phyloP scores from a whole-genome alignment of 208 protist species.

The Angomonas deanei region DNA sequence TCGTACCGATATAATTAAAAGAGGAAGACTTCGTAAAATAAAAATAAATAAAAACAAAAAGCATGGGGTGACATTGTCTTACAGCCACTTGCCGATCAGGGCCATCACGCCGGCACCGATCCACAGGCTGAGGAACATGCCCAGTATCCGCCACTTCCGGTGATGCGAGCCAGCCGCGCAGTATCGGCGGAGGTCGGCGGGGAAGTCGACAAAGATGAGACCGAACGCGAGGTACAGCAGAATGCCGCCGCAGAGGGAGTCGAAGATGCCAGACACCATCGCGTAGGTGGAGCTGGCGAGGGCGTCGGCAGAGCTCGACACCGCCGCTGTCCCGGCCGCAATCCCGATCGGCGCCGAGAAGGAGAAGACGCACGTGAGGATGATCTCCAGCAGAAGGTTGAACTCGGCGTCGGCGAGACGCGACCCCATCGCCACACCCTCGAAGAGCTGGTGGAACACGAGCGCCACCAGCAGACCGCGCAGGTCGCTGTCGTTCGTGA shows the following conservation, averaged over 20 bases:
- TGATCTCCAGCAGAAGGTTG: conserved; percentile 22
- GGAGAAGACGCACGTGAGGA: conserved; percentile 37
- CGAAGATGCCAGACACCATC: conserved; percentile 30
- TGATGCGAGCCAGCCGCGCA: conserved; percentile 9
- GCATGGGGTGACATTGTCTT: neutral
- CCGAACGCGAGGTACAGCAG: conserved; percentile 67
- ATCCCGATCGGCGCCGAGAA: conserved; percentile 43
- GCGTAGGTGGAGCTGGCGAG: conserved; percentile 24
- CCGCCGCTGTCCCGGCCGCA: conserved; percentile 20
- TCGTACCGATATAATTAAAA: neutral
- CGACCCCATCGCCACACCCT: conserved; percentile 51
- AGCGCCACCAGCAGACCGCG: conserved; percentile 41
- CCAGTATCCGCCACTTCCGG: conserved; percentile 15
- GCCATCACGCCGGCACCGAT: conserved; percentile 10
- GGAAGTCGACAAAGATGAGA: conserved; percentile 57
- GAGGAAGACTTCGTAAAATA: neutral
- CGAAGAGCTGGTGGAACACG: conserved; percentile 67
- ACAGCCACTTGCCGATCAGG: conserved; percentile 14
- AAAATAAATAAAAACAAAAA: conserved; percentile 8
- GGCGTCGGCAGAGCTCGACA: conserved; percentile 13
- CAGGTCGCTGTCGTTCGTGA: conserved; percentile 25
- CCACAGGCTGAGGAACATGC: conserved; percentile 4
- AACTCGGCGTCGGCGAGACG: conserved; percentile 51
- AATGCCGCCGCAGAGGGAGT: conserved; percentile 60
- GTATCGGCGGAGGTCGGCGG: conserved; percentile 26